phyloP scores from a whole-genome alignment of 75 land plant species.

The Cupressus sempervirens region DNA sequence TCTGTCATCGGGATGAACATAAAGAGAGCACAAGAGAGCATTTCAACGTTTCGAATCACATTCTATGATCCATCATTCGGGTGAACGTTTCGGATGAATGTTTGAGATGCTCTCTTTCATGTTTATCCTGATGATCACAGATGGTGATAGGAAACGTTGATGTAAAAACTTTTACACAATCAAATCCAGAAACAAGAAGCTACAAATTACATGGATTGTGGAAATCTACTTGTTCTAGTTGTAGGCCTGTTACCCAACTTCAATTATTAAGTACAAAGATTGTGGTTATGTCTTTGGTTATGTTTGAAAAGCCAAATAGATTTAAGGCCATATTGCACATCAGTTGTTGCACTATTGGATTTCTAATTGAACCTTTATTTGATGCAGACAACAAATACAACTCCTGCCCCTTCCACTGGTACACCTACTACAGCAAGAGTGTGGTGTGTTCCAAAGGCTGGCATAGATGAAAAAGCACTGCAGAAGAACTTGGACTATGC shows the following conservation, averaged over 20 bases:
- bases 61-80: too few species aligned
- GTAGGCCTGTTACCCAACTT: neutral
- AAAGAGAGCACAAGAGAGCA: too few species aligned
- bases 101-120: too few species aligned
- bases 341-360: neutral
- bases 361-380: neutral
- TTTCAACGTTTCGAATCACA: too few species aligned
- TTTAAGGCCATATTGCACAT: neutral
- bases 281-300: neutral
- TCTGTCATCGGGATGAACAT: too few species aligned
- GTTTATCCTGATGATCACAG: too few species aligned
- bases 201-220: too few species aligned
- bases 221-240: too few species aligned
- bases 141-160: too few species aligned
- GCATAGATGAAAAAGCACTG: slow-evolving; percentile 36
- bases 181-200: too few species aligned
- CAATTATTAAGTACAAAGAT: neutral
- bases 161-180: too few species aligned
- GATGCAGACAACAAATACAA: neutral
- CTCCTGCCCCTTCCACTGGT: neutral
- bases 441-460: slow-evolving; percentile 64
- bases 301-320: neutral
- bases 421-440: slow-evolving; percentile 11
- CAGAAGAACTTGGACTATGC: slow-evolving; percentile 64
- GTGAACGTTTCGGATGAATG: too few species aligned